These are phyloP conservation scores for Colletotrichum gloeosporioides DNA, from an alignment of 2,329 filamentous ascomycete species.

Conservation along the genomic window DNA sequence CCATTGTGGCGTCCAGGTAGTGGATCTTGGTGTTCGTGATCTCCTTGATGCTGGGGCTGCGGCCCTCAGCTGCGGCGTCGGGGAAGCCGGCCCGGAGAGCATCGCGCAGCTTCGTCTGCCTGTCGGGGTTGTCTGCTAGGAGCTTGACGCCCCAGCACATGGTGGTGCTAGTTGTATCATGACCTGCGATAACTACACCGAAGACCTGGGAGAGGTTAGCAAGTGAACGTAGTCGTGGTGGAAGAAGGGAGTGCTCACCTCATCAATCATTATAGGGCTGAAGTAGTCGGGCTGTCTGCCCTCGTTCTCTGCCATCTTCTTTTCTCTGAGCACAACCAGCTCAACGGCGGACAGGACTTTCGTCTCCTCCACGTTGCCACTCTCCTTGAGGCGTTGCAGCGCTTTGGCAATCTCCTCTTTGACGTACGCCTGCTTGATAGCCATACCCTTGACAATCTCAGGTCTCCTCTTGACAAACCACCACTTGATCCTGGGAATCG, in stretches of 20 bases:
- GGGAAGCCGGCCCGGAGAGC: not conserved
- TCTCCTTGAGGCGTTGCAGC: not conserved
- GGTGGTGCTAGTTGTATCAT: slow-evolving; percentile 32
- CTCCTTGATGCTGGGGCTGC: slow-evolving; percentile 34
- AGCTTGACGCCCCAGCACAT: slow-evolving; percentile 33
- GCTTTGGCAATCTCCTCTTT: slow-evolving; percentile 10
- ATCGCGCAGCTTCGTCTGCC: not conserved
- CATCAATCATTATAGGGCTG: slow-evolving; percentile 5
- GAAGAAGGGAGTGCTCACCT: not conserved
- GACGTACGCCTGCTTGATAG: not conserved
- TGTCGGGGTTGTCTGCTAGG: slow-evolving; percentile 5
- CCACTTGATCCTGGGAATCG: slow-evolving; percentile 12
- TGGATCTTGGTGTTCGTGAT: slow-evolving; percentile 30
- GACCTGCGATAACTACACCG: slow-evolving; percentile 33
- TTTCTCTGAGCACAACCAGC: slow-evolving; percentile 18
- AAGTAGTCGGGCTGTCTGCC: slow-evolving; percentile 13
- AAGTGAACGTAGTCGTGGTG: not conserved
- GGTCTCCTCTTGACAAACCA: not conserved
- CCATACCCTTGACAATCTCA: not conserved
- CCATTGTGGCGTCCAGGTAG: slow-evolving; percentile 42
- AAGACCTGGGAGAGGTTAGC: slow-evolving; percentile 20
- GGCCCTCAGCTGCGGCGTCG: slow-evolving; percentile 23
- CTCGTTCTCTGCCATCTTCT: slow-evolving; percentile 15
- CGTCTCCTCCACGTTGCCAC: slow-evolving; percentile 1
- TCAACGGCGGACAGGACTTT: slow-evolving; percentile 14